phyloP scores from a whole-genome alignment of 768 basidiomycete genomes.

The Piloderma croceum region DNA sequence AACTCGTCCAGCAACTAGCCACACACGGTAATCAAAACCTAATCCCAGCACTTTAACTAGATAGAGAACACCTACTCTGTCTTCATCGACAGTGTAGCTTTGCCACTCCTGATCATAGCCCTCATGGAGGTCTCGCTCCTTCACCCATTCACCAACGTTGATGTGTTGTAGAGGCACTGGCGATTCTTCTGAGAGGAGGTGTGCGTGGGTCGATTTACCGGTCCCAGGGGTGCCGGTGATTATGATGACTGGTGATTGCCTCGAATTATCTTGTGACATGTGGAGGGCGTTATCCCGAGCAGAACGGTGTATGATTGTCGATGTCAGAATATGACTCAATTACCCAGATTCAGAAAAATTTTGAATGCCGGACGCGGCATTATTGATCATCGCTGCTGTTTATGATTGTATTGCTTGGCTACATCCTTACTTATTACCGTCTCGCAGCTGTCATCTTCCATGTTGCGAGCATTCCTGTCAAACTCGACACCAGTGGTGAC shows the following conservation, averaged over 20 bases:
- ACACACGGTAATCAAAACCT: not conserved
- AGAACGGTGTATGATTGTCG: no score
- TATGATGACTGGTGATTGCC: conserved; percentile 67
- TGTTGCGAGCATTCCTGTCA: no score
- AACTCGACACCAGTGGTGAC: no score
- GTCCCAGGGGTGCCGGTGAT: conserved; percentile 94
- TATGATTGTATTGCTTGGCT: no score
- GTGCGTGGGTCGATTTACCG: conserved; percentile 91
- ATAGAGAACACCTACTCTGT: conserved; percentile 64
- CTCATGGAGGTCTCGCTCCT: conserved; percentile 74
- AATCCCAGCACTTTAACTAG: not conserved
- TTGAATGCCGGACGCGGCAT: no score
- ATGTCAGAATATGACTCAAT: no score
- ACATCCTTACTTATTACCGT: no score
- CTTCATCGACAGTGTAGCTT: conserved; percentile 90
- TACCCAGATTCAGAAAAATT: no score
- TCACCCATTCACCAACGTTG: conserved; percentile 88
- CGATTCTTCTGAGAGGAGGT: conserved; percentile 71
- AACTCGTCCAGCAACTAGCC: conserved; percentile 81
- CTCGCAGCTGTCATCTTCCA: no score
- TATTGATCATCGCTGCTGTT: no score
- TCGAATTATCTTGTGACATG: no score
- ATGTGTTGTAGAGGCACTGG: conserved; percentile 70
- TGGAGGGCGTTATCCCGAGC: no score
- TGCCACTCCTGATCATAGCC: conserved; percentile 95